Evolutionary conservation across 2,329 filamentous ascomycete species (phyloP), one percentile per base, ranked within the genome.

Genomic region (Colletotrichum sidae): DNA sequence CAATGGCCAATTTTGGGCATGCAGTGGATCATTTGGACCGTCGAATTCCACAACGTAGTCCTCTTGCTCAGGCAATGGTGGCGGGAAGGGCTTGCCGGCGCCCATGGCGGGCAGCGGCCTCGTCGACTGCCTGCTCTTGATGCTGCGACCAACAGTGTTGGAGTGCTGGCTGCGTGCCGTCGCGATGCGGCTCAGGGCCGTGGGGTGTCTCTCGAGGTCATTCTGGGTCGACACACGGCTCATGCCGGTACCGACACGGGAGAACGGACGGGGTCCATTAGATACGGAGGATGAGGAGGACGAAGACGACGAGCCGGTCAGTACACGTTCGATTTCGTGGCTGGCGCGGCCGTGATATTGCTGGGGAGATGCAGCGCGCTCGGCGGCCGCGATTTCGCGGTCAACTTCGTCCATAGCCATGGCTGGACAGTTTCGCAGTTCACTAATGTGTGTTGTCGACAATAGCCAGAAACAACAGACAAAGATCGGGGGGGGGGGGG

Each of bases 31-130:
- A 69, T 94, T 85, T 1, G 88, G 90, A 0, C 93, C 94, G 70
- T 94, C 90, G 73, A 97, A 97, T 76, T 93, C 92, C 47, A 94
- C 92, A 0, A 94, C 91, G 73, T 94, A 95, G 69, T 92, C 88
- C 71, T 94, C 92, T 70, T 85, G 83, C 12, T 89, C 87, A 2
- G 91, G 91, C 46, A 94, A 75, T 0, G 80, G 82, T 4, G 91
- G 91, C 3, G 92, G 92, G 71, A 88, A 93, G 0, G 88, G 83
- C 78, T 93, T 94, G n/a, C 90, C 91, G 59, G 83, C 88, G 41
- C 92, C 92, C 75, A 94, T 92, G 7, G 80, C 77, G 1, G 92
- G 92, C 60, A 94, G 73, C 1, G 90, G 88, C 72, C 79, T 88
- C 59, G 74, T 81, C 6, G 82, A 87, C 53, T 86, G 81, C 53